Base-by-base conservation (phyloP, 441 rosid species). In the Macaranga tanarius region DNA sequence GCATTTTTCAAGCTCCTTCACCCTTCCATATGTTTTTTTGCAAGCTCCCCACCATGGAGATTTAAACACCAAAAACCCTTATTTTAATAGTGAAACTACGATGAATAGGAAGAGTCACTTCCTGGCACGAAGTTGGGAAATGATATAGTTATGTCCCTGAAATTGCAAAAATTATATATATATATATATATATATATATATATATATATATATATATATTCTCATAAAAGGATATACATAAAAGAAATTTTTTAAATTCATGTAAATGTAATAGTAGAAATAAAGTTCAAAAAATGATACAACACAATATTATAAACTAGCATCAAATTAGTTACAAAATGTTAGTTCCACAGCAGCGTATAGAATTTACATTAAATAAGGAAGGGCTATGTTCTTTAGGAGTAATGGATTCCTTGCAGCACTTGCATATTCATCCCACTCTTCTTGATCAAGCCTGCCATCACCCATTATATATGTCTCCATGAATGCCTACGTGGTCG, bases 311-410 rank as follows among this genome's bases (percentile, higher is more conserved):
- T 31, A 5, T 3, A 31, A 31, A 31, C 38, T 5, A 31, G 38
- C 38, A 31, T 42, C 10, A 4, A 42, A 42, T 42, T 10, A 42
- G 45, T 42, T 42, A 7, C 9, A 42, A 42, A 10, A 28, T 10
- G 2, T n/a, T 57, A 57, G 13, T 25, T 57, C 26, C 26, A 11
- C 10, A 1, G 31, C 9, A 10, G 61, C 2, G 22, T 7, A 0
- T 20, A 22, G 61, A 5, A 57, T 22, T 57, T 62, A 62, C 67
- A 38, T 62, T 40, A 62, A 40, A 62, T 62, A 62, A 62, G 67
- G 67, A 13, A 62, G 26, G 3, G 67, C n/a, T 51, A 62, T 62
- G 67, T 62, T 62, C 50, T 62, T 62, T 20, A 62, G 50, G 50
- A 62, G 67, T 22, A 26, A 40, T 40, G 67, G 67, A 42, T 62